Evolutionary conservation across 2,329 filamentous ascomycete genomes (phyloP).

Genomic region (Trichoderma harzianum): DNA sequence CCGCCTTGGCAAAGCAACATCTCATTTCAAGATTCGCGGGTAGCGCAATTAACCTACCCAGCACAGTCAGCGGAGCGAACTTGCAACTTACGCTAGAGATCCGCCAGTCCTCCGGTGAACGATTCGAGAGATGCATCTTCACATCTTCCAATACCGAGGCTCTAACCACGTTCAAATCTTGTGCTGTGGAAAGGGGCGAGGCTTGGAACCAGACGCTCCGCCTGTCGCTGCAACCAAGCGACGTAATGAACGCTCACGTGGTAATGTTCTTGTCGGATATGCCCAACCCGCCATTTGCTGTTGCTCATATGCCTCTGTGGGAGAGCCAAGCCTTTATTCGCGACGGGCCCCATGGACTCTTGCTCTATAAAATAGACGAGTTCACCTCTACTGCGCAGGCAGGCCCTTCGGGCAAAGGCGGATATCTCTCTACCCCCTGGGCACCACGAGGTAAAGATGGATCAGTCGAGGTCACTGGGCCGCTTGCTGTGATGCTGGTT

Average conservation of each 20-base stretch:
- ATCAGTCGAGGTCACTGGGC: conserved; percentile 72
- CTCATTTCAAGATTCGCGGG: conserved; percentile 64
- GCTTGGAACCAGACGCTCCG: conserved; percentile 87
- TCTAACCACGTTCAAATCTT: conserved; percentile 84
- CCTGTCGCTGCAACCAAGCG: conserved; percentile 71
- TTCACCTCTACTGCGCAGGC: conserved; percentile 67
- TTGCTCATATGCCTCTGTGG: conserved; percentile 93
- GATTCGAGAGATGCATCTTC: conserved; percentile 84
- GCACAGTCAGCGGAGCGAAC: conserved; percentile 63
- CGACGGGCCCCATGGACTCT: conserved; percentile 76
- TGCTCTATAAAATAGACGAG: conserved; percentile 91
- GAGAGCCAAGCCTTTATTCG: conserved; percentile 83
- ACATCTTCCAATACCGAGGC: conserved; percentile 76
- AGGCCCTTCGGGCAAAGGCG: conserved; percentile 68
- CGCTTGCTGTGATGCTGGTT: conserved; percentile 73
- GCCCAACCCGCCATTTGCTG: conserved; percentile 82
- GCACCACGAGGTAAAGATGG: conserved; percentile 63
- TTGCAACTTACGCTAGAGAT: conserved; percentile 89
- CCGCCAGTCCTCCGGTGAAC: conserved; percentile 70
- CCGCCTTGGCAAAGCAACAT: conserved; percentile 73
- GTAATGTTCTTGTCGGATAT: conserved; percentile 87
- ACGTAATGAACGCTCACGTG: conserved; percentile 79
- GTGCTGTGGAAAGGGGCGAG: conserved; percentile 72
- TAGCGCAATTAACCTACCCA: conserved; percentile 68
- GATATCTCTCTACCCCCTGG: conserved; percentile 85